Percentiles rank a stretch among this genome's conserved stretches.
These are phyloP conservation scores for Beauveria varroae DNA, from an alignment of 2,329 filamentous ascomycete genomes.

Conservation along the genomic window DNA sequence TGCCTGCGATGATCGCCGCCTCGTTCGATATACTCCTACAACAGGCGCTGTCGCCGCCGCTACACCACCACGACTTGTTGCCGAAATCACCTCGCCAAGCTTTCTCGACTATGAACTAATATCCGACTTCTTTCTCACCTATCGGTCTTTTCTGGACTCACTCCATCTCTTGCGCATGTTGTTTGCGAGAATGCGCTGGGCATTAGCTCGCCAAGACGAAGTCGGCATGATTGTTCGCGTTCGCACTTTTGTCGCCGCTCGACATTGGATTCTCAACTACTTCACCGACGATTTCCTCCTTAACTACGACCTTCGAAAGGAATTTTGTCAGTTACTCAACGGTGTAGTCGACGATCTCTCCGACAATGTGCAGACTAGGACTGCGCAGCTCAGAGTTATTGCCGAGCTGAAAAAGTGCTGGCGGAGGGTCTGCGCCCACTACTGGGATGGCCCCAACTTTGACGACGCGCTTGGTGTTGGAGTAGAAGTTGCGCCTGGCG, in stretches of 20 bases:
- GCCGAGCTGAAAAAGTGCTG: conserved; percentile 95
- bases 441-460: conserved; percentile 73
- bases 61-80: conserved; percentile 82
- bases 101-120: conserved; percentile 96
- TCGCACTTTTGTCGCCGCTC: conserved; percentile 85
- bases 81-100: conserved; percentile 90
- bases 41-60: conserved; percentile 77
- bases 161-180: conserved; percentile 74
- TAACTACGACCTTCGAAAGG: conserved; percentile 62
- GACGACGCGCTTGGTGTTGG: conserved; percentile 55
- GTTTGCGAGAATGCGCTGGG: conserved; percentile 80
- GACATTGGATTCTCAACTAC: conserved; percentile 98
- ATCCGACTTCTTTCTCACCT: conserved; percentile 97
- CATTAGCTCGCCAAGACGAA: conserved; percentile 70
- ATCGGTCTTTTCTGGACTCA: conserved; percentile 75
- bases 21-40: conserved; percentile 72
- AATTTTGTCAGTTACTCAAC: conserved; percentile 79
- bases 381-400: conserved; percentile 71
- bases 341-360: conserved; percentile 50
- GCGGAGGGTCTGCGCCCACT: conserved; percentile 81
- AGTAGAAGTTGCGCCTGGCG: conserved; percentile 66
- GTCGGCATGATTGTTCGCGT: conserved; percentile 91
- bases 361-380: conserved; percentile 34
- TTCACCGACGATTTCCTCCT: conserved; percentile 89
- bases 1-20: conserved; percentile 64